Base-by-base conservation (phyloP, 2,329 filamentous ascomycete species). In the Aquanectria penicillioides region DNA sequence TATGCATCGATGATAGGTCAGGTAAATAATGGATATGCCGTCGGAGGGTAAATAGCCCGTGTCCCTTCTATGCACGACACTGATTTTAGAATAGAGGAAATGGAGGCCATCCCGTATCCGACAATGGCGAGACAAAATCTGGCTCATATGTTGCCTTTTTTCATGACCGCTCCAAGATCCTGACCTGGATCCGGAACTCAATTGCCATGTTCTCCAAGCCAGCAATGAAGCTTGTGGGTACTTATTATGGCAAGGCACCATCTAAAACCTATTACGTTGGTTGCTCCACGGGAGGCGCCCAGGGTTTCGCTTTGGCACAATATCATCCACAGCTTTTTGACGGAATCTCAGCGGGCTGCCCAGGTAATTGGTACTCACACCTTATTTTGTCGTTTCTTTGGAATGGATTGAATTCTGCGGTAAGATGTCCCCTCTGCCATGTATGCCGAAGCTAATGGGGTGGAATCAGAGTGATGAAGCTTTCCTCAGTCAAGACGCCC, bases 351-450 rank as follows among this genome's bases (percentile, higher is more conserved):
- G 54, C 54, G 4, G 37, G 54, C 7, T 44, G 50, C 8, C 50
- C 50, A 13, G 50, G 50, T 25, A 54, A 54, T n/a, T 54, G 50
- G 50, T 54, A 54, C 31, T 37, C 50, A n/a, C 40, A 54, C 10
- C 12, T 54, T 3, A 46, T 46, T n/a, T n/a, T 54, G 6, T 54
- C 50, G 2, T 54, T 54, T 17, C 22, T 54, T 15, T 46, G 38
- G 38, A 54, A 54, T 22, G 37, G 37, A 2, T 37, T 36, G 0
- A 54, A 54, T 36, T 36, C 50, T 36, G 18, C 17, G 5, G 48
- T 52, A 23, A 34, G 36, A 25, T 7, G 3, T 4, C 13, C n/a
- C 15, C 9, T 12, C n/a, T 29, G 11, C 8, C 10, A 3, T 26
- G 5, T 18, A 5, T 2, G 13, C 46, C 5, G 11, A 11, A 5